Evolutionary conservation across 1,284 basidiomycete species (phyloP), one percentile per base, ranked within the genome.

Genomic region (Cryptococcus jaspeensis): DNA sequence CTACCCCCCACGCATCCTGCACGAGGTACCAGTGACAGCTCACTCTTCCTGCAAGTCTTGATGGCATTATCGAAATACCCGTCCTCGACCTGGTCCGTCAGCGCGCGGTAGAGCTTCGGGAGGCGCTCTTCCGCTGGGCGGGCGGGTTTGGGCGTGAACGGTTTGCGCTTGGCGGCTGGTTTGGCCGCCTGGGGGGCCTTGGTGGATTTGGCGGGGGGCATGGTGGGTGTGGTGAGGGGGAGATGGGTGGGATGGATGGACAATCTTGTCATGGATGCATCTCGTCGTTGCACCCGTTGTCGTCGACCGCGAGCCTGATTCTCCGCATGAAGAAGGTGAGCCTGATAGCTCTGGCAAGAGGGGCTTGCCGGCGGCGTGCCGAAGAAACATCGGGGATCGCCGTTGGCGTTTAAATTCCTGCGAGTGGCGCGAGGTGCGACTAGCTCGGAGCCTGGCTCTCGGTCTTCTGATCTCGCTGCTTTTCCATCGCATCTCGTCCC

Each of bases 21-120:
- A 32, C 5, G 28, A 36, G 8, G 23, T 32, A 13, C 6, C 35
- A 12, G 4, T 5, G 2, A 11, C 35, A 56, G 82, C 84, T 63
- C 68, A 89, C 90, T 88, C 80, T 90, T 90, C 78, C 90, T 87
- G 80, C 89, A 92, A 60, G 90, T 92, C 82, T 87, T 90, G 71
- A 90, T 82, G 32, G 89, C 89, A 72, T 88, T 90, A 55, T 80
- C 78, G 71, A 88, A 87, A 76, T 90, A 85, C 2, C 87, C 87
- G 36, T 88, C 88, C 63, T 92, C 88, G 65, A 92, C 85, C 71
- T 92, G 90, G 22, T 89, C 87, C 69, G 85, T 86, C 20, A 93
- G 78, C 49, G 88, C 88, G 52, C 83, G 84, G 76, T 90, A 92
- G 51, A 90, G 80, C 43, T 84, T 83, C 65, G 85, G 87, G 52